Base-by-base conservation (phyloP, 2,329 filamentous ascomycete species). In the Exutisphaerella laricina region DNA sequence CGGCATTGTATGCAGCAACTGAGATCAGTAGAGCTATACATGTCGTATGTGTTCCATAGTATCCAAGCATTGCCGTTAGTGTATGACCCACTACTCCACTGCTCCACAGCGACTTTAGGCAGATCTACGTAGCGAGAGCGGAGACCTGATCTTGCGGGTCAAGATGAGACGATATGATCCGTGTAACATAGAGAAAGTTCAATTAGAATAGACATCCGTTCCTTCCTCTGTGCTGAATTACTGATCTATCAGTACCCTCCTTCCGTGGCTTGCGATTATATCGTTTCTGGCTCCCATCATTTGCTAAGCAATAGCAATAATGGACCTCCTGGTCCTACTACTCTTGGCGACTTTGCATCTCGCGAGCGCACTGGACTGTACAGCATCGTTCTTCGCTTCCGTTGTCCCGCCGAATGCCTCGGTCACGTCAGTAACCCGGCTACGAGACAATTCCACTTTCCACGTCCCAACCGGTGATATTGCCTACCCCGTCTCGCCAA, bases 401-500 rank as follows among this genome's bases (percentile, higher is more conserved):
- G 49, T 60, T 18, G 48, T 70, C 4, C 60, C 66, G 1, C 40
- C 50, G 4, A 61, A 60, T 42, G 63, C 65, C 8, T 61, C 52
- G 13, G 59, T 69, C 4, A 60, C 64, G 23, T 68, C 62, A 26
- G 63, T 64, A 2, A 53, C 54, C 12, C 40, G 48, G 6, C 31
- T 68, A 6, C 45, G 53, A 5, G 58, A 56, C 4, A 66, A 66
- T 38, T 50, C 56, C n/a, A 68, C 64, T 1, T 69, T 69, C 45
- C 37, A 62, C 9, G 64, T 68, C 3, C 62, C 66, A 0, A 39
- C 56, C 6, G 52, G 58, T 26, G 58, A 69, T 30, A 61, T 66
- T 9, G 65, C 66, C 12, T 69, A 70, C 45, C 66, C 69, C 9
- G 56, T 45, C 1, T 67, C 62, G 14, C 66, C 66, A 4, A 60